Conservation (phyloP, 1,284 basidiomycete species). For the Takashimella koratensis region DNA sequence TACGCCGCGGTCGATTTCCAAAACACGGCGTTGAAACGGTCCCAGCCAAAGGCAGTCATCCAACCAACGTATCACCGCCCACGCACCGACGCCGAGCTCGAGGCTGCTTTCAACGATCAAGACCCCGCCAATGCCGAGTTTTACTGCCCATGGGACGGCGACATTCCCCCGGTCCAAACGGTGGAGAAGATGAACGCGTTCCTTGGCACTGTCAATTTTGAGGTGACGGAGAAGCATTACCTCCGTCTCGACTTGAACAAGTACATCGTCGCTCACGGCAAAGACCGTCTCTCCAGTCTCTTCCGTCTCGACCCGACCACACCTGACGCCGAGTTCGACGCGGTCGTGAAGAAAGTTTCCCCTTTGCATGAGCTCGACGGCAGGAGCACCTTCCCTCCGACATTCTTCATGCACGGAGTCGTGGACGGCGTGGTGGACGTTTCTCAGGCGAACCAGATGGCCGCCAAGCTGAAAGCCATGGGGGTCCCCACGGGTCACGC, state of each 20-base stretch:
- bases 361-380: constrained; percentile 10
- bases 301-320: constrained; percentile 14
- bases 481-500: constrained; percentile 12
- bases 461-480: constrained; percentile 11
- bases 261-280: constrained; percentile 4
- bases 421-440: constrained; percentile 21
- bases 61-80: background rate
- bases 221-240: constrained; percentile 10
- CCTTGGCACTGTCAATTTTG: constrained; percentile 14
- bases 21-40: background rate
- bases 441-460: constrained; percentile 16
- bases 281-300: constrained; percentile 8
- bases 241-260: constrained; percentile 16
- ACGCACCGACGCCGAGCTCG: constrained; percentile 4
- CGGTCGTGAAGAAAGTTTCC: constrained; percentile 9
- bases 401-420: constrained; percentile 29
- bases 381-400: constrained; percentile 21
- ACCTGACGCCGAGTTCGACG: constrained; percentile 10
- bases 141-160: constrained; percentile 10
- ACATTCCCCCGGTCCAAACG: constrained; percentile 11
- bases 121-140: constrained; percentile 13
- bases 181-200: constrained; percentile 6
- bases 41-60: background rate
- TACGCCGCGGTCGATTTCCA: constrained; percentile 19
- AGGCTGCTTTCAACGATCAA: constrained; percentile 5